Evolutionary conservation across 2,329 filamentous ascomycete species (phyloP).

Genomic region (Aspergillus novofumigatus): DNA sequence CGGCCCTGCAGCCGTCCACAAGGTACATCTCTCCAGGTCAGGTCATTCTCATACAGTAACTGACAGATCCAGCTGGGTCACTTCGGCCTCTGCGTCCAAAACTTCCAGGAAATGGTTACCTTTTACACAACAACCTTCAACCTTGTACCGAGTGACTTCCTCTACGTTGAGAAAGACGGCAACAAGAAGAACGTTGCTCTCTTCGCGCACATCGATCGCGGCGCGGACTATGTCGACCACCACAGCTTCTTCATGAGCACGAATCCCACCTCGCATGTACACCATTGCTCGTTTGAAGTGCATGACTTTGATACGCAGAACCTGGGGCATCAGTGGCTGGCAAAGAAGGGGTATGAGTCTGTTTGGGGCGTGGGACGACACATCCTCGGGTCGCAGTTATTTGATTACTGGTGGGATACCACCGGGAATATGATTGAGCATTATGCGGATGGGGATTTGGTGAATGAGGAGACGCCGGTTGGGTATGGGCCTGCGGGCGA

Average conservation of each 20-base stretch:
- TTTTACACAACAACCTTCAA: slow-evolving; percentile 32
- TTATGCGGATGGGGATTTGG: slow-evolving; percentile 15
- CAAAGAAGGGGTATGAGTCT: slow-evolving; percentile 37
- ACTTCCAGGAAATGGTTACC: slow-evolving; percentile 21
- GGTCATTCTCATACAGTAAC: not conserved
- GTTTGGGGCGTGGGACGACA: slow-evolving; percentile 15
- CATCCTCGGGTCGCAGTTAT: slow-evolving; percentile 15
- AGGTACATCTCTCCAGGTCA: slow-evolving; percentile 14
- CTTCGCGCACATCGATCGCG: slow-evolving; percentile 51
- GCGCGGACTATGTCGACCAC: slow-evolving; percentile 46
- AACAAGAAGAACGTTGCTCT: slow-evolving; percentile 31
- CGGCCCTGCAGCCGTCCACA: slow-evolving; percentile 30
- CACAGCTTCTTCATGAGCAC: slow-evolving; percentile 50
- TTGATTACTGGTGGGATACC: slow-evolving; percentile 18
- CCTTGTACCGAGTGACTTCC: slow-evolving; percentile 28
- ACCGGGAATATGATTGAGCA: slow-evolving; percentile 14
- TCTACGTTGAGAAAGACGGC: slow-evolving; percentile 19
- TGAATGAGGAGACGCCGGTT: slow-evolving; percentile 25
- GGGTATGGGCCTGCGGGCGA: slow-evolving; percentile 29
- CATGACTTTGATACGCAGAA: slow-evolving; percentile 52
- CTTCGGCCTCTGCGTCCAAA: slow-evolving; percentile 23
- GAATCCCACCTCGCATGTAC: slow-evolving; percentile 38
- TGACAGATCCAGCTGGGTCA: slow-evolving; percentile 22
- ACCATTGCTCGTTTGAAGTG: slow-evolving; percentile 50
- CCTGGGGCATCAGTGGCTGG: slow-evolving; percentile 51